Evolutionary conservation across 129 eudicot species (phyloP).

Genomic region (sunflower (Helianthus annuus)): HanXRQr2.0-SUNRISE NC_035445.2:67393981-67394480

Average conservation of each 20-base stretch:
- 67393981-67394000: too few species aligned
- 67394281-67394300: slow-evolving; percentile 96
- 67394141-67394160: too few species aligned
- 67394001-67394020: too few species aligned
- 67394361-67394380: slow-evolving; percentile 79
- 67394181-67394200: too few species aligned
- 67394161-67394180: too few species aligned
- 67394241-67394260: slow-evolving; percentile 63
- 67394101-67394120: too few species aligned
- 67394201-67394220: not conserved
- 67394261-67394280: slow-evolving; percentile 76
- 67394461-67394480: not conserved
- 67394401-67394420: not conserved
- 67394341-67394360: slow-evolving; percentile 55
- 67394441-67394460: not conserved
- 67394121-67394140: too few species aligned
- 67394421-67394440: not conserved
- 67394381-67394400: slow-evolving; percentile 83
- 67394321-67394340: slow-evolving; percentile 94
- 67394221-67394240: slow-evolving; percentile 92
- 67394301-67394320: slow-evolving; percentile 83
- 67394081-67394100: too few species aligned
- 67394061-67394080: too few species aligned
- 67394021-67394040: too few species aligned
- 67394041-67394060: too few species aligned